Percentiles rank a stretch among this genome's conserved stretches.
phyloP scores from a whole-genome alignment of 2,329 filamentous ascomycete genomes.

The Aspergillus nomiae region DNA sequence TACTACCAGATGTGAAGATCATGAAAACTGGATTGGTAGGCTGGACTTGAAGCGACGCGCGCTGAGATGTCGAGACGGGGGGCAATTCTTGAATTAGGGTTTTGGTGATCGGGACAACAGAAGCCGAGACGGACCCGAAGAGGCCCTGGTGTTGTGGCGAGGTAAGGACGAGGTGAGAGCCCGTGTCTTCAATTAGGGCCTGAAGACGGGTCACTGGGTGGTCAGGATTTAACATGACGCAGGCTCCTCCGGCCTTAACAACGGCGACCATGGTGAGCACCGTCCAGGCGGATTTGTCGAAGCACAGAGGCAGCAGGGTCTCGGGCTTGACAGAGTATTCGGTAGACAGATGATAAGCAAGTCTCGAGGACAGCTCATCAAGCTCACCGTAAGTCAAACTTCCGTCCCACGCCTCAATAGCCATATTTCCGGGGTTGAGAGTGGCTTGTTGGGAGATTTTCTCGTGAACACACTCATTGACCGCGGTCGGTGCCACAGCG shows the following conservation, averaged over 20 bases:
- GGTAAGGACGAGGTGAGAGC: neutral
- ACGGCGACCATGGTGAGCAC: conserved; percentile 8
- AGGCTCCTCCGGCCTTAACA: conserved; percentile 14
- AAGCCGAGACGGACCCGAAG: neutral
- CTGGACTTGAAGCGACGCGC: neutral
- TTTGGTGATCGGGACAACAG: conserved; percentile 1
- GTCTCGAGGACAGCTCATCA: conserved; percentile 30
- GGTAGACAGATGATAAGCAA: neutral
- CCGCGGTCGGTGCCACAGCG: conserved; percentile 4
- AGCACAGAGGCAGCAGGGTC: conserved; percentile 4
- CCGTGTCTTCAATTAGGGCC: neutral
- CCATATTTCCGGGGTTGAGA: conserved; percentile 11
- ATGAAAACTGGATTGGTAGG: conserved; percentile 44
- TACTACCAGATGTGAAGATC: conserved; percentile 56
- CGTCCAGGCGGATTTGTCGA: conserved; percentile 9
- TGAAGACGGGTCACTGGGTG: conserved; percentile 9
- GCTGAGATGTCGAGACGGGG: neutral
- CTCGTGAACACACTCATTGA: conserved; percentile 11
- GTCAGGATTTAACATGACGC: conserved; percentile 6
- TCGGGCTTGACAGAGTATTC: neutral
- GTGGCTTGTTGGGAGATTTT: neutral
- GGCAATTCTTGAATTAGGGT: neutral
- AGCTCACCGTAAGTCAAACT: conserved; percentile 24
- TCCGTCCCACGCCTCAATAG: conserved; percentile 30
- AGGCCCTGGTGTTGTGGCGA: neutral